Evolutionary conservation across 108 stramenopile genomes (phyloP), one percentile per base, ranked within the genome.

Genomic region (Skeletonema menzelii): DNA sequence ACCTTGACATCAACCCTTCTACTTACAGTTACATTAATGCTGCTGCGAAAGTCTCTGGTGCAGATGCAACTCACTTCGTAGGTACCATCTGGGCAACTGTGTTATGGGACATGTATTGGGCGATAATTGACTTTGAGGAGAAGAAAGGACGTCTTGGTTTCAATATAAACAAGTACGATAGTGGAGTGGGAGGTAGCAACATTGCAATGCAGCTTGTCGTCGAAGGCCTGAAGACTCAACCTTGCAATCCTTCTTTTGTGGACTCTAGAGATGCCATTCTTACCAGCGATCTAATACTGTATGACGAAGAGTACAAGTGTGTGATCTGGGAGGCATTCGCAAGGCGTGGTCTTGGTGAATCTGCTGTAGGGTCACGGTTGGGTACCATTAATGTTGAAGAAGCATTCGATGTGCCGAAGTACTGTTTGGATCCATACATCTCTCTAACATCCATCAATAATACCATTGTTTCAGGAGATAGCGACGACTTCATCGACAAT

Each of bases 191-290:
- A 55, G 60, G 60, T 55, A 61, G 60, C 20, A 61, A 61, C 20
- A 61, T 61, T 19, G 60, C 60, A 58, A 61, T 61, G 60, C 60
- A 61, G 38, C 53, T 61, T 17, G 60, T 61, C 44, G 60, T 61
- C 8, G 60, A 61, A 56, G 60, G 35, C 17, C 8, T 61, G 10
- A 61, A 61, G 53, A 47, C 53, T 2, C 60, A 61, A 56, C 44
- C 44, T 42, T 61, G 60, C 60, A 20, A 46, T 61, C 60, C 60
- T 8, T 59, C 44, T 19, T 61, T 61, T 20, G 60, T 61, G 10
- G 60, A 61, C 10, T 61, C 60, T 3, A 44, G 60, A 11, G 60
- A 61, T 56, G 60, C 60, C 1, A 61, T 61, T 42, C 53, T 61
- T 20, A 8, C 7, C 8, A 56, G 55, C 10, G 44, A 61, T 56